Evolutionary conservation across 1,284 basidiomycete species (phyloP).

Genomic region (Anthracocystis setariae): DNA sequence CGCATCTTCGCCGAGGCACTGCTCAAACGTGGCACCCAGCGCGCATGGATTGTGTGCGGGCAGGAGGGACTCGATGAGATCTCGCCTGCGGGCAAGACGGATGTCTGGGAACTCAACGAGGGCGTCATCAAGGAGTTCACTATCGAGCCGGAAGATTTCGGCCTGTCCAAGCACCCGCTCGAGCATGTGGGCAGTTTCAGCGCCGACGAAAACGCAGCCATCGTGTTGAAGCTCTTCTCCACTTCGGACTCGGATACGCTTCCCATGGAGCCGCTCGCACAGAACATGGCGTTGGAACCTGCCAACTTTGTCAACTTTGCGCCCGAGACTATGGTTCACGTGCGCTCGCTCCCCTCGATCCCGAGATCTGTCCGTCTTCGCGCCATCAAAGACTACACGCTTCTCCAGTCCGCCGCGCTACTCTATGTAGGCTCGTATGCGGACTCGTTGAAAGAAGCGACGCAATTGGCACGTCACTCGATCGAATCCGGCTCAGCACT

Average conservation of each 20-base stretch:
- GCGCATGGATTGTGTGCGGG: conserved; percentile 93
- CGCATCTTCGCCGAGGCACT: conserved; percentile 83
- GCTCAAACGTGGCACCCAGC: conserved; percentile 73
- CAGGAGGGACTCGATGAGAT: conserved; percentile 93
- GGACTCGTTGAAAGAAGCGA: conserved; percentile 12
- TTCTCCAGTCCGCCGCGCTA: conserved; percentile 62
- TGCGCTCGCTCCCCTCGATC: conserved; percentile 41
- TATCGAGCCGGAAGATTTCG: conserved; percentile 60
- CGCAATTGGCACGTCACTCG: conserved; percentile 27
- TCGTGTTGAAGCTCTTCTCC: conserved; percentile 56
- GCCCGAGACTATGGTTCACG: conserved; percentile 31
- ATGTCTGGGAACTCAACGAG: conserved; percentile 69
- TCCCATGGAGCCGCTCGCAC: conserved; percentile 10
- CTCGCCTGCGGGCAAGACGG: conserved; percentile 83
- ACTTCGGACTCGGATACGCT: conserved; percentile 10
- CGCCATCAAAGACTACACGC: conserved; percentile 62
- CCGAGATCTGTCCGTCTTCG: conserved; percentile 49
- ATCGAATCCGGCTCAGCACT: conserved; percentile 50
- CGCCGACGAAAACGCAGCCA: conserved; percentile 60
- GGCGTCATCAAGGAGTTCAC: conserved; percentile 53
- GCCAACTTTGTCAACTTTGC: conserved; percentile 18
- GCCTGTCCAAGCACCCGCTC: conserved; percentile 51
- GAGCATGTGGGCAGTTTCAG: conserved; percentile 53
- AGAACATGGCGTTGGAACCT: conserved; percentile 27
- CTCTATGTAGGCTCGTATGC: conserved; percentile 61